phyloP scores from a whole-genome alignment of 441 rosid genomes.

The Aquilaria agallochum region DNA sequence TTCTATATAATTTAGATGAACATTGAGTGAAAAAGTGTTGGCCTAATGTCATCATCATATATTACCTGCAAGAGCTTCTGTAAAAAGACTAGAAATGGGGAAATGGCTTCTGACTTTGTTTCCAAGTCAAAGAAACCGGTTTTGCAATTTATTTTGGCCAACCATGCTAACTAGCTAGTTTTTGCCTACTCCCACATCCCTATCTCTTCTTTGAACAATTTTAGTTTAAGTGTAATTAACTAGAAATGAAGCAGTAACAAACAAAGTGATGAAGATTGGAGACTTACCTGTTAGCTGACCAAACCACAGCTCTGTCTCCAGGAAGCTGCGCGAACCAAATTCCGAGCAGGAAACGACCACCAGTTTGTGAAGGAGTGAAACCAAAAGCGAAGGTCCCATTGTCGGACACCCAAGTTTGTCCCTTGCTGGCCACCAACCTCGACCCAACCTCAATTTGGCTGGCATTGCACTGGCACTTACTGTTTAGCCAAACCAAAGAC shows the following conservation, averaged over 20 bases:
- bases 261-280: background rate
- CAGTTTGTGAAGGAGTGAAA: constrained; percentile 36
- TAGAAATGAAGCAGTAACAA: no score
- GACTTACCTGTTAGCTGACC: constrained; percentile 80
- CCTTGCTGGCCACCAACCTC: constrained; percentile 41
- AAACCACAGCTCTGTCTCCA: constrained; percentile 66
- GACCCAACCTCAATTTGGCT: constrained; percentile 52
- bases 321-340: constrained; percentile 84
- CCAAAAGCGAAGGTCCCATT: constrained; percentile 81
- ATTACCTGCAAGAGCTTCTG: constrained; percentile 39
- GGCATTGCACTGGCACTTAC: constrained; percentile 22
- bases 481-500: constrained; percentile 13
- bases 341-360: constrained; percentile 43
- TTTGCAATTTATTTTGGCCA: background rate
- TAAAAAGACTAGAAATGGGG: constrained; percentile 26
- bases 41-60: constrained; percentile 20
- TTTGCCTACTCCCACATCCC: background rate
- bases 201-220: background rate
- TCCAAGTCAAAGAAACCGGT: constrained; percentile 10
- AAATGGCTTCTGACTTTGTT: constrained; percentile 7
- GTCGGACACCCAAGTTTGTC: constrained; percentile 55
- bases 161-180: no score
- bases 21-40: constrained; percentile 31
- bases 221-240: background rate
- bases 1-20: constrained; percentile 57